Base-by-base conservation (phyloP, 1,139 yeast species). In the Protomyces gravidus region DNA sequence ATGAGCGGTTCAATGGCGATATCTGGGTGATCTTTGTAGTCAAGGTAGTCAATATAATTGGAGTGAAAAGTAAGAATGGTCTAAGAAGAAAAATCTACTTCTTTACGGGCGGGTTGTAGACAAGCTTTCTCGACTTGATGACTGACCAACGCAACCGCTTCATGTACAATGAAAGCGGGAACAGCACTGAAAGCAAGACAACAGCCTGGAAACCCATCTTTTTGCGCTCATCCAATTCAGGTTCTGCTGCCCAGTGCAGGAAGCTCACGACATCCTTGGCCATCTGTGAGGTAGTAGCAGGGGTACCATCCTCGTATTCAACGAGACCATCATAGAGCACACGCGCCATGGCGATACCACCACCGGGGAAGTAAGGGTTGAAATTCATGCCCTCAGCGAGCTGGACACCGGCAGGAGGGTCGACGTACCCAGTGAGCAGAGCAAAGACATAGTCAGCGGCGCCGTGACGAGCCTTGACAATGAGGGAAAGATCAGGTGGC, bases 331-430 rank as follows among this genome's bases (percentile, higher is more conserved):
- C 98, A 69, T 89, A 92, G 76, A 92, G 81, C 64, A 90, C 97
- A 79, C 98, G 87, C 73, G 89, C 97, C 98, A 92, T 92, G 71
- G 97, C 97, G 80, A 92, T 90, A 55, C 97, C 81, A 68, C 98
- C 97, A 78, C 97, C 97, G 72, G 99, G 97, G 96, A 92, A 92
- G 81, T 92, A 92, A 72, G 98, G 98, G 82, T 94, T 94, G 79
- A 92, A 94, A 84, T 90, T 92, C 66, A 95, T 76, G n/a, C 55
- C 55, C 64, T 88, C 86, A 63, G 97, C 94, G 71, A 92, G 80
- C 58, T 76, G 80, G 65, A 89, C 96, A 79, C 99, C 99, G 46
- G 97, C 97, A 67, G 99, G 99, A 62, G 96, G 86, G 60, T 92
- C 98, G 70, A 97, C 97, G 80, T 92, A 92, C 72, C 99, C 98